Evolutionary conservation across 768 basidiomycete species (phyloP), one percentile per base, ranked within the genome.

Genomic region (Pisolithus sp.): DNA sequence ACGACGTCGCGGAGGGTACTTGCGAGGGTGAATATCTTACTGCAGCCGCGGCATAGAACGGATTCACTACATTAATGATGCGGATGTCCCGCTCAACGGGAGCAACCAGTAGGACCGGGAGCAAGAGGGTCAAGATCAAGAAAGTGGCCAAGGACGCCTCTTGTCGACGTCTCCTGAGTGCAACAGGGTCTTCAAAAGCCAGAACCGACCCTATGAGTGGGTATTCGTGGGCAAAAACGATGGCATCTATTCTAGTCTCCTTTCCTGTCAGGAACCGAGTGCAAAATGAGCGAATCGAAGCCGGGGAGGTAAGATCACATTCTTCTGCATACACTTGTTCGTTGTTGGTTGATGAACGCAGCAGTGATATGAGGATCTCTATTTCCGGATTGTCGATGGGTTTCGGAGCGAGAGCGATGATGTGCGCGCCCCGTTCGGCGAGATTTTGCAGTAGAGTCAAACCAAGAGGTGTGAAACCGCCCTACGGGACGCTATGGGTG

Each of bases 21-120:
- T 51, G 70, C 50, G 63, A 56, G 2, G 63, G 10, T 36, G 69
- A 57, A 58, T 76, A 71, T 4, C 70, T 57, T 4, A 78, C 75
- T 3, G 80, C 72, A 0, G 89, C 86, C 1, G 93, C 90, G 2
- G 91, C 84, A 59, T 95, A 96, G 58, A 91, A 90, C 2, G 92
- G 92, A 53, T 93, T 92, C 62, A 94, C 78, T 38, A 93, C 75
- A 51, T 83, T 84, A 63, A 97, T 73, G 56, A 96, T 80, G n/a
- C 93, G 85, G 39, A 96, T 90, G 56, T 93, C 89, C 34, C 93
- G 78, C 63, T 93, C 93, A n/a, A 78, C 74, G 0, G 93, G 92
- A 0, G 89, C 85, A 23, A 87, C 81, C 15, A 96, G 80, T 4
- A 95, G 71, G 26, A 79, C 75, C 2, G 93, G 92, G 0, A 95